Conservation (phyloP, 2,329 filamentous ascomycete species). For the Penicillium oxalicum region DNA sequence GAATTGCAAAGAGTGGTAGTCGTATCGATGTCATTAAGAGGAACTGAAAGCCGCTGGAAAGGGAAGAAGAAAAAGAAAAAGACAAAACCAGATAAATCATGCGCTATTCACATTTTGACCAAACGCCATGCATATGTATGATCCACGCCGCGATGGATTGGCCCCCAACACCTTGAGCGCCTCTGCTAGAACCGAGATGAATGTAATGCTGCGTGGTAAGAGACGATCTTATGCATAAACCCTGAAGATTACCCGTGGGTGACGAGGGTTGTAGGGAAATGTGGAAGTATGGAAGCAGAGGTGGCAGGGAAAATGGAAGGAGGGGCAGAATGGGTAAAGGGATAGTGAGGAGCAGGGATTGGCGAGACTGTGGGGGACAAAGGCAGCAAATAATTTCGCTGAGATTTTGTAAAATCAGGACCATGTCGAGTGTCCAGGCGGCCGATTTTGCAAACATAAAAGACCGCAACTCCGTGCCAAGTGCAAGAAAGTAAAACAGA, state of each 20-base stretch:
- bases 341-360: too few species aligned
- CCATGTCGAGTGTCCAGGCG: slow-evolving; percentile 20
- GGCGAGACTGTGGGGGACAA: too few species aligned
- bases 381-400: slow-evolving; percentile 17
- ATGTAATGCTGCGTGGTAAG: slow-evolving; percentile 9
- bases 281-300: too few species aligned
- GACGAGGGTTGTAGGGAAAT: too few species aligned
- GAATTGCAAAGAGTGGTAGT: slow-evolving; percentile 11
- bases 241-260: background rate
- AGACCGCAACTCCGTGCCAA: slow-evolving; percentile 31
- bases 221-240: background rate
- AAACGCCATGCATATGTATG: slow-evolving; percentile 13
- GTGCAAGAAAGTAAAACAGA: slow-evolving; percentile 22
- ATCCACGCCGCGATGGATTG: slow-evolving; percentile 5
- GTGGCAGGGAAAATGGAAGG: too few species aligned
- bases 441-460: slow-evolving; percentile 13
- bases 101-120: slow-evolving; percentile 7
- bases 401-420: slow-evolving; percentile 10
- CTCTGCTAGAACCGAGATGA: slow-evolving; percentile 24
- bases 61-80: slow-evolving; percentile 6
- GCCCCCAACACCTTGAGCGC: slow-evolving; percentile 29
- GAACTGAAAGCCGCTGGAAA: background rate
- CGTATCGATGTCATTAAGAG: slow-evolving; percentile 26
- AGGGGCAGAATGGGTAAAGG: too few species aligned
- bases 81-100: too few species aligned